Conservation (phyloP, 805 yeast species). For the Sungouiella blattae region DNA sequence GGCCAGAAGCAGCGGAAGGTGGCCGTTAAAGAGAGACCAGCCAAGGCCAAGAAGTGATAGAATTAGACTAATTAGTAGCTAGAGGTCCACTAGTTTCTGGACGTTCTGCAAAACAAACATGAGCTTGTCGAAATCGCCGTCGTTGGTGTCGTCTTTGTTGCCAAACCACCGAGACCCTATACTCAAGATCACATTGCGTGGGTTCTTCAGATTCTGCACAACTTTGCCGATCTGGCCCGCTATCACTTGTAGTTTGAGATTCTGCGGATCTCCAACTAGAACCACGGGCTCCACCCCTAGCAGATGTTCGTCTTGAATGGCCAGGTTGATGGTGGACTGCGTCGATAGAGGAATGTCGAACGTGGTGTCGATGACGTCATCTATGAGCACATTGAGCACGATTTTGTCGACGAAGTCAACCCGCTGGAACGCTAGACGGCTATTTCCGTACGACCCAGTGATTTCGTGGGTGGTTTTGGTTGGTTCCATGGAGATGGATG, state of each 20-base stretch:
- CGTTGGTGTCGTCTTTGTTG: constrained; percentile 20
- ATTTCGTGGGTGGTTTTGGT: not conserved
- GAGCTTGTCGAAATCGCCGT: constrained; percentile 43
- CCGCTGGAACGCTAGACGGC: constrained; percentile 16
- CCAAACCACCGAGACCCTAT: constrained; percentile 49
- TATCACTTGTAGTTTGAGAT: constrained; percentile 45
- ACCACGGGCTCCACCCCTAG: constrained; percentile 43
- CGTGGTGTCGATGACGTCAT: constrained; percentile 51
- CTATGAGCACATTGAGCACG: constrained; percentile 34
- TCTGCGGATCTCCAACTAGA: constrained; percentile 45
- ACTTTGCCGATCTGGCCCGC: constrained; percentile 49
- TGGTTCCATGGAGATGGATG: not conserved
- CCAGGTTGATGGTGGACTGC: constrained; percentile 14
- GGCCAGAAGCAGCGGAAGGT: constrained; percentile 74
- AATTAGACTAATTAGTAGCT: not conserved
- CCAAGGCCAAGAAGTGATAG: constrained; percentile 35
- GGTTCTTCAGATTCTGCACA: constrained; percentile 23
- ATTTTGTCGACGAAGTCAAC: constrained; percentile 37
- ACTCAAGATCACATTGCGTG: constrained; percentile 41
- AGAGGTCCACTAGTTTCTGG: constrained; percentile 3
- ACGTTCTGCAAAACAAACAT: constrained; percentile 39
- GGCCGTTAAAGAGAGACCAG: constrained; percentile 49
- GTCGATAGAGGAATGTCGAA: constrained; percentile 35
- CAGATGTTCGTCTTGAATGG: constrained; percentile 12
- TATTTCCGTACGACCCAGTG: constrained; percentile 4